A percentile compares a stretch with the other conserved stretches of the same genome.
phyloP scores from a whole-genome alignment of 2,329 filamentous ascomycete species.

The Rasamsonia emersonii region DNA sequence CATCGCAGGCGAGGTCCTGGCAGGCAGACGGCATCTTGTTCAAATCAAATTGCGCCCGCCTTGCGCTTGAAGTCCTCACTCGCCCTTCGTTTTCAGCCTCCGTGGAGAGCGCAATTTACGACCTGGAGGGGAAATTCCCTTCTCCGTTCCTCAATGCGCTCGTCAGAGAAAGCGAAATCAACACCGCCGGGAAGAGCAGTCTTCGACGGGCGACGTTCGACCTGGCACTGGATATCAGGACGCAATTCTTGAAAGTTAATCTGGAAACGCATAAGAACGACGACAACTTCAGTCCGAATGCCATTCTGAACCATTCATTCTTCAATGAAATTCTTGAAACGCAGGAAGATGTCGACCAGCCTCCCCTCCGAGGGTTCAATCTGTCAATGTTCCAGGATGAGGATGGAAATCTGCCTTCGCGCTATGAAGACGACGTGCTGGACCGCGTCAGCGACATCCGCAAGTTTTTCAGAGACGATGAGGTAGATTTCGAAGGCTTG shows the following conservation, averaged over 20 bases:
- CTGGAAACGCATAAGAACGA: constrained; percentile 26
- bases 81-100: constrained; percentile 15
- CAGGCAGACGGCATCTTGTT: constrained; percentile 32
- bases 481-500: constrained; percentile 37
- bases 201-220: constrained; percentile 37
- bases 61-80: constrained; percentile 33
- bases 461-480: constrained; percentile 25
- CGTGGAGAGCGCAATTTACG: constrained; percentile 15
- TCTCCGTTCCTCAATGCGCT: constrained; percentile 26
- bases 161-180: constrained; percentile 7
- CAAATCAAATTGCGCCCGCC: constrained; percentile 33
- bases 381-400: constrained; percentile 28
- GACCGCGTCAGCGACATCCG: constrained; percentile 32
- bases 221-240: constrained; percentile 46
- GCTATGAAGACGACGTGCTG: constrained; percentile 25
- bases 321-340: constrained; percentile 16
- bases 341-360: constrained; percentile 9
- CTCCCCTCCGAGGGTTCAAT: constrained; percentile 18
- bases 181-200: constrained; percentile 28
- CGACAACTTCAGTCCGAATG: constrained; percentile 30
- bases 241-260: constrained; percentile 44
- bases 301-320: constrained; percentile 35
- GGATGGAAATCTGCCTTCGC: constrained; percentile 28
- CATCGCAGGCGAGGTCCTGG: constrained; percentile 16
- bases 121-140: constrained; percentile 27